Conservation (phyloP, 768 basidiomycete genomes). For the Trichaptum fuscoviolaceum region DNA sequence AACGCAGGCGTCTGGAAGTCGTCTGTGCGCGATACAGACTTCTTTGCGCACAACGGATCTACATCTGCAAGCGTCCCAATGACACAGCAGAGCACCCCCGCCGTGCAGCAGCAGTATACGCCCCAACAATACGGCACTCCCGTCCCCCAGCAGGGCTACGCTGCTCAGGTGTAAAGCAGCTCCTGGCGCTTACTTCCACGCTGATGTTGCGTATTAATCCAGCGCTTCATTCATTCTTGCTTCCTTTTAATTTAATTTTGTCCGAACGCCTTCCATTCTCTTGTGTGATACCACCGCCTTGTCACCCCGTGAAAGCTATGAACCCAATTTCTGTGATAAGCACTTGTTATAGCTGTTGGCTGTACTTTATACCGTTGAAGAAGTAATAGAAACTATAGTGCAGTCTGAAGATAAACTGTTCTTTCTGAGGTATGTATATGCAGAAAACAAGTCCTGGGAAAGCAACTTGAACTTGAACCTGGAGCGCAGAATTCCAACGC, state of each 20-base stretch:
- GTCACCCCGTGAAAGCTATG: background rate
- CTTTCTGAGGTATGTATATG: too few relatives aligned
- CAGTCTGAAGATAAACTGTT: too few relatives aligned
- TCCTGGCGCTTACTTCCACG: background rate
- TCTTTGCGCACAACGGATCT: background rate
- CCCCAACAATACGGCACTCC: background rate
- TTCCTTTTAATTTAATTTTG: too few relatives aligned
- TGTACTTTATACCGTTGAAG: too few relatives aligned
- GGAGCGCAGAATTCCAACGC: background rate
- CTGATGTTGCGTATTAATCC: background rate
- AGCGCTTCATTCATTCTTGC: background rate
- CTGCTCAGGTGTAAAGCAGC: background rate
- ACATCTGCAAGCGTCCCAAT: background rate
- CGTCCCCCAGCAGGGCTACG: background rate
- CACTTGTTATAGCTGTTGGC: too few relatives aligned
- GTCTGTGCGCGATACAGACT: background rate
- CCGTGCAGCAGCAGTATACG: background rate
- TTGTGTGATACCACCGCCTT: background rate
- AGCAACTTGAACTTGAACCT: background rate
- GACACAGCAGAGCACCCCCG: background rate
- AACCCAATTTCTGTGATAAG: too few relatives aligned
- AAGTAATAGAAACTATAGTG: too few relatives aligned
- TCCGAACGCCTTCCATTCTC: background rate
- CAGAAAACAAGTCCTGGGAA: too few relatives aligned
- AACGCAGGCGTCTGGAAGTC: constrained; percentile 5